Percentiles rank a stretch among this genome's conserved stretches.
Conservation (phyloP, 352 stramenopile species). For the Thalassiosira ordinaria region DNA sequence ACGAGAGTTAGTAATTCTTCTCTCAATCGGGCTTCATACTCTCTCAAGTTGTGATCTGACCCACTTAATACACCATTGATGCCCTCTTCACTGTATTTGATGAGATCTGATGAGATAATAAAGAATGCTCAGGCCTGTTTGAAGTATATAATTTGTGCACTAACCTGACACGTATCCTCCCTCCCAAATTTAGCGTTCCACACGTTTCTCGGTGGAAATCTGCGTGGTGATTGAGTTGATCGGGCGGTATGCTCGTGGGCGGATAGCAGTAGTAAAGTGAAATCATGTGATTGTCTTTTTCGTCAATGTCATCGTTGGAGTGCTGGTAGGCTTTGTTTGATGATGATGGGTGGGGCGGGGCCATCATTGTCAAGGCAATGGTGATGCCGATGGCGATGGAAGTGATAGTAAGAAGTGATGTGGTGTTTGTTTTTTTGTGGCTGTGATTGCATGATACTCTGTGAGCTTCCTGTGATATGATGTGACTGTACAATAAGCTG, state of each 20-base stretch:
- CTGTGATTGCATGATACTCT: too few relatives aligned
- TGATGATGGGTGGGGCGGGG: not conserved
- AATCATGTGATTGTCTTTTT: conserved; percentile 51
- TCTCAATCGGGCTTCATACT: conserved; percentile 63
- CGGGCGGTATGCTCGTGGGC: conserved; percentile 26
- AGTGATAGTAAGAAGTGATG: too few relatives aligned
- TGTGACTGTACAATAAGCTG: too few relatives aligned
- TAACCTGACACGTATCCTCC: conserved; percentile 80
- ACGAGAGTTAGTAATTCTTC: conserved; percentile 33
- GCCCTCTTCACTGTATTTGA: conserved; percentile 76
- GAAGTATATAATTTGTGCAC: too few relatives aligned
- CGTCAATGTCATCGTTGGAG: not conserved
- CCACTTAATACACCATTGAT: conserved; percentile 82
- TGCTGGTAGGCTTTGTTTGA: not conserved
- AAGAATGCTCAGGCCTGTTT: too few relatives aligned
- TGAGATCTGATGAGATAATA: too few relatives aligned
- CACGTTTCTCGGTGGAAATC: conserved; percentile 66
- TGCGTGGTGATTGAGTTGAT: conserved; percentile 43
- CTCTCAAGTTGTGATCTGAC: conserved; percentile 26
- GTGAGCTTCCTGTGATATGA: too few relatives aligned
- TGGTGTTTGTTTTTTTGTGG: too few relatives aligned
- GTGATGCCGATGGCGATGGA: too few relatives aligned
- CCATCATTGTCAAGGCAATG: not conserved
- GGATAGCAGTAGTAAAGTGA: conserved; percentile 82
- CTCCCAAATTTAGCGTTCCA: conserved; percentile 52